Evolutionary conservation across 108 stramenopile genomes (phyloP), one percentile per base, ranked within the genome.

Genomic region (Schizochytrium sp.): DNA sequence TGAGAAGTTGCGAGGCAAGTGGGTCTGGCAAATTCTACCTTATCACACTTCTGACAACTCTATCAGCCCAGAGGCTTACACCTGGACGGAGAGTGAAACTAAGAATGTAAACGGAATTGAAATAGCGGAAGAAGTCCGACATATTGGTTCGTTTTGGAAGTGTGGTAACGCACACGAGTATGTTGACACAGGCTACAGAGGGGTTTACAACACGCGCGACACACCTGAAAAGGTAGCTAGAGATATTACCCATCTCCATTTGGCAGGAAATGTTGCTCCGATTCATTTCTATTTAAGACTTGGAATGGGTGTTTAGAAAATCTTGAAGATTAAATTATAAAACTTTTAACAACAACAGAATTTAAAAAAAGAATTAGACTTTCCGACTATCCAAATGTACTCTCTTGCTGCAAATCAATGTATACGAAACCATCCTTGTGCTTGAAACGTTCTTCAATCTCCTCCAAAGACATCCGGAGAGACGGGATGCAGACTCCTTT

Each of bases 341-440:
- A 59, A 12, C 58, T 17, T 15, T 17, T 12, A 64, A 3, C 38
- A 64, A 7, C 10, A 64, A 64, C 4, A 4, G 61, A 64, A 12
- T 12, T 12, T 64, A 64, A 41, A 3, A 4, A 41, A 41, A 3
- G 4, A 64, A 64, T 10, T 64, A 64, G 42, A 58, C 57, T 58
- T 15, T 13, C 57, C 57, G 13, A 58, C 57, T 15, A 8, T 8
- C 57, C 61, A 64, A 64, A 64, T 3, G 15, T 17, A 10, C 15
- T 64, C 42, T 64, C 61, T 10, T 64, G 40, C 5, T 4, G 38
- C 10, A 64, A 41, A 4, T 64, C 42, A 28, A 64, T 4, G 42
- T 64, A 17, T 4, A 64, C 5, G 15, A 64, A 64, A 64, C 61
- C 61, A 10, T 64, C 61, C 42, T 64, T 64, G 61, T 64, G 61